Evolutionary conservation across 331 rosid genomes (phyloP).

Genomic region (Pyrus hybrid): DNA sequence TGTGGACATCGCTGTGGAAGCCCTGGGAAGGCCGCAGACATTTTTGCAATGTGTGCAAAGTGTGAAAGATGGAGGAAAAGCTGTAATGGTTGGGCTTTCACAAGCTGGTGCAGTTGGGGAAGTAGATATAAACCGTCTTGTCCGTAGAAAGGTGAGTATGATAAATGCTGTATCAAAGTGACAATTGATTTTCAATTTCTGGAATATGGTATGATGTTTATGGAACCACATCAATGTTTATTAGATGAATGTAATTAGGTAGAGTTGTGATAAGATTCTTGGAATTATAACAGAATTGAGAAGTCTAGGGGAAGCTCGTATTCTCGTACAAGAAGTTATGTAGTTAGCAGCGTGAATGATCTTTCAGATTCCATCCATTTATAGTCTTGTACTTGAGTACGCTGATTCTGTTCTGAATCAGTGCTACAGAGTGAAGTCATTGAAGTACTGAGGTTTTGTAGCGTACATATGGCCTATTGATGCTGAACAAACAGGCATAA

Average conservation of each 20-base stretch:
- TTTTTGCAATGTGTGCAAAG: conserved; percentile 74
- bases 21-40: conserved; percentile 82
- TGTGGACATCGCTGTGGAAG: conserved; percentile 92
- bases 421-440: background rate
- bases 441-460: background rate
- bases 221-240: background rate
- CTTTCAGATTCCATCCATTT: background rate
- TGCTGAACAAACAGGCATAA: background rate
- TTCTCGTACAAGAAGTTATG: background rate
- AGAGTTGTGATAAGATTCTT: background rate
- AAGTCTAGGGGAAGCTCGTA: background rate
- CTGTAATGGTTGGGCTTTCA: conserved; percentile 89
- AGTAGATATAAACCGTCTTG: conserved; percentile 87
- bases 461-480: background rate
- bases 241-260: background rate
- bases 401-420: too few relatives aligned
- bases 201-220: background rate
- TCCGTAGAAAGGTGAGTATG: conserved; percentile 71
- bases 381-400: background rate
- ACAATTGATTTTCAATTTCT: background rate
- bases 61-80: conserved; percentile 95
- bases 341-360: background rate
- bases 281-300: background rate
- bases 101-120: conserved; percentile 71
- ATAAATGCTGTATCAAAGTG: background rate